Evolutionary conservation across 2,329 filamentous ascomycete genomes (phyloP), one percentile per base, ranked within the genome.

Genomic region (Stemphylium beticola): DNA sequence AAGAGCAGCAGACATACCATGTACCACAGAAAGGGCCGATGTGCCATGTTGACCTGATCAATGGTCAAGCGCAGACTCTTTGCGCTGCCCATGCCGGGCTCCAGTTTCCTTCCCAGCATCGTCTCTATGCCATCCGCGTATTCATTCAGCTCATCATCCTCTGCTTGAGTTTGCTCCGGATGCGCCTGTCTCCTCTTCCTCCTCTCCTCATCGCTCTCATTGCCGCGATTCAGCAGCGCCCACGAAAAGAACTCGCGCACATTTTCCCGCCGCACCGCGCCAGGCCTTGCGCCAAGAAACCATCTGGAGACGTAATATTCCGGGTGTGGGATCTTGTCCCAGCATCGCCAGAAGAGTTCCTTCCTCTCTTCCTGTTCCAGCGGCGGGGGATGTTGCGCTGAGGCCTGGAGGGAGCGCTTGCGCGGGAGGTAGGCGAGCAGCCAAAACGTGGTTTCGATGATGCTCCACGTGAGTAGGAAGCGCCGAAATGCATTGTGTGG

Each of bases 21-120:
- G 63, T 90, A 90, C 86, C 87, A 90, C n/a, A 82, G 44, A 24
- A 89, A 72, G 50, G 84, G 84, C 41, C 87, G 80, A 69, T 88
- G 87, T 7, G 81, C 76, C 64, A 85, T 85, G 14, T 82, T 76
- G 56, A 90, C 79, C 7, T 78, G 74, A 70, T 91, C 88, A n/a
- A 90, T 65, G 2, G 87, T 89, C 62, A 90, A 75, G n/a, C 87
- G 80, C 57, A 91, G 70, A 46, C 82, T 78, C 62, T 79, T 79
- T 2, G 84, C 85, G 17, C 76, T 74, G 1, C 87, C 86, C 18
- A 78, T 75, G 1, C 88, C 88, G 0, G 77, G 75, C 36, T 78
- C 69, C 7, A 91, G 75, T 17, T 71, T 74, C 31, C 76, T 72
- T 4, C 82, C 83, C 4, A 87, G 74, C 39, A 79, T 73, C 41